phyloP scores from a whole-genome alignment of 805 yeast genomes.

The Sugiyamaella floridensis region DNA sequence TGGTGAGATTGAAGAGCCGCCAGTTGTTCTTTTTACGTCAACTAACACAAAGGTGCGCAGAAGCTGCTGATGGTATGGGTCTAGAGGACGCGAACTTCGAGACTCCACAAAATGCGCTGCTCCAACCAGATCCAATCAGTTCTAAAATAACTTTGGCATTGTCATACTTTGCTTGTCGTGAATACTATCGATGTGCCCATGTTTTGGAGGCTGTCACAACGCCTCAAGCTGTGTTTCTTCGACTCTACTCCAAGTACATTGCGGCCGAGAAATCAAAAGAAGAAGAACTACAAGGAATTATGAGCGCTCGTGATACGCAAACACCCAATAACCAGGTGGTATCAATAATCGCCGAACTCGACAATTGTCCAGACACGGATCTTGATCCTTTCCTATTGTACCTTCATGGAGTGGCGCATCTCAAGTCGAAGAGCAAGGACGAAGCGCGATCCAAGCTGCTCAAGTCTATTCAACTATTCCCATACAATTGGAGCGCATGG shows the following conservation, averaged over 20 bases:
- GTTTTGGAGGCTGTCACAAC: slow-evolving; percentile 50
- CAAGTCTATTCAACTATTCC: slow-evolving; percentile 57
- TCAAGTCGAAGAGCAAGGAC: slow-evolving; percentile 52
- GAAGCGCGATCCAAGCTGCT: slow-evolving; percentile 57
- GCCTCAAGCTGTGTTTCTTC: slow-evolving; percentile 40
- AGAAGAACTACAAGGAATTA: slow-evolving; percentile 64
- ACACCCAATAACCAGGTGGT: slow-evolving; percentile 29
- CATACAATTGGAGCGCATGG: slow-evolving; percentile 95
- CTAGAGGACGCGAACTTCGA: slow-evolving; percentile 12
- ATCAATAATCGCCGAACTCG: slow-evolving; percentile 37
- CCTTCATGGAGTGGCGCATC: slow-evolving; percentile 59
- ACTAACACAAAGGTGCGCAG: slow-evolving; percentile 41
- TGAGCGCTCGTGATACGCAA: slow-evolving; percentile 31
- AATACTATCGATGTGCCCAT: slow-evolving; percentile 70
- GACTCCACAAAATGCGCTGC: neutral
- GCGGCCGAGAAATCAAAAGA: slow-evolving; percentile 69
- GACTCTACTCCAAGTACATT: slow-evolving; percentile 61
- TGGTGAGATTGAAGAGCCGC: slow-evolving; percentile 27
- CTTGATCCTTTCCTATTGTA: slow-evolving; percentile 57
- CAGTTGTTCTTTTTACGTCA: neutral
- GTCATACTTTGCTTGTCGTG: slow-evolving; percentile 72
- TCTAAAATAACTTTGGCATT: slow-evolving; percentile 57
- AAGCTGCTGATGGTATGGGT: slow-evolving; percentile 61
- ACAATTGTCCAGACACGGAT: slow-evolving; percentile 22
- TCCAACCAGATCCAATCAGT: slow-evolving; percentile 21